Base-by-base conservation (phyloP, 1,284 basidiomycete genomes). In the Rhodotorula glutinis region DNA sequence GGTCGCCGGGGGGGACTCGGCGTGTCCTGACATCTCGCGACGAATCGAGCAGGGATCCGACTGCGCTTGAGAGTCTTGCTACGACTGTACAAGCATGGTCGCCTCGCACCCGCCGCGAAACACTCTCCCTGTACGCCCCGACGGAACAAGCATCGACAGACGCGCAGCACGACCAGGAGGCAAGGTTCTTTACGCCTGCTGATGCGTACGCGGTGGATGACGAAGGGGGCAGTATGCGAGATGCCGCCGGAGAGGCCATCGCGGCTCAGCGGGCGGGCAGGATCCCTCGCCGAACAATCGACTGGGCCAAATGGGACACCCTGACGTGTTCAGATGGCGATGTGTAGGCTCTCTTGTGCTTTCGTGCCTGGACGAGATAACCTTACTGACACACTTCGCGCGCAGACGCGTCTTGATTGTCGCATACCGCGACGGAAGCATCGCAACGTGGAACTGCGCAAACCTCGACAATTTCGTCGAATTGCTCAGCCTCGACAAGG, bases 391-490 rank as follows among this genome's bases (percentile, higher is more conserved):
- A n/a, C 25, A 23, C 40, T n/a, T 46, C 4, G 8, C 21, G 21
- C 30, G 9, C 62, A 69, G 70, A 10, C 67, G 70, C 17, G 40
- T 73, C 38, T 63, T 73, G 14, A 4, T 73, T 23, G 27, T 66
- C 57, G 69, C 53, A 3, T 67, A 67, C 54, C 47, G 52, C 23
- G 56, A 51, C 17, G 57, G 55, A 3, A 65, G 63, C 7, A 29
- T 68, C 44, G 55, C 63, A 29, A 29, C 68, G 9, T 73, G 69
- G 68, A 63, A 73, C 47, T 65, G 63, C 44, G 68, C 68, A 43
- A 29, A 30, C 53, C 71, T 70, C 68, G 65, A 70, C 17, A 41
- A 58, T 23, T 73, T 69, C 68, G 27, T 29, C 60, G 65, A 73
- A 53, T 19, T 73, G 21, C 54, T 70, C 63, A 67, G 60, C 33